These are phyloP conservation scores for Fraxinus paxiana DNA, from an alignment of 305 asterid genomes.

Conservation along the genomic window DNA sequence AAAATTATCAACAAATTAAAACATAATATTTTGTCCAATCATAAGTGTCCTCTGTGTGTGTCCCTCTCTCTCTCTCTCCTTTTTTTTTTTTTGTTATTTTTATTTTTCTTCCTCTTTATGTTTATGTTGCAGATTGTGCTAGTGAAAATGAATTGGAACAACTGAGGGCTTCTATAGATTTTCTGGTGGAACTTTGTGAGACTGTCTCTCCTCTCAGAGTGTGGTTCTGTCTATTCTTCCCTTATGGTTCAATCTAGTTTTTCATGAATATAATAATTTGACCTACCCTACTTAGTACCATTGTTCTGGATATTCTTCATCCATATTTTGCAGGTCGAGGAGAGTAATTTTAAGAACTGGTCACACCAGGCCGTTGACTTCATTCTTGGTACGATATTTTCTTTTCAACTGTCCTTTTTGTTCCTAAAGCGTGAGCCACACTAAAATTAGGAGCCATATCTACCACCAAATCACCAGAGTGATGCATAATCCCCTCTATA, in stretches of 20 bases:
- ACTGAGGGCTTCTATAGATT: slow-evolving; percentile 78
- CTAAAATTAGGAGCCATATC: not conserved
- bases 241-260: not conserved
- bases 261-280: slow-evolving; percentile 8
- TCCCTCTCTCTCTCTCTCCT: not conserved
- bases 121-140: slow-evolving; percentile 40
- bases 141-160: slow-evolving; percentile 55
- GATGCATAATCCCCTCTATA: not conserved
- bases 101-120: not conserved
- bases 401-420: not conserved
- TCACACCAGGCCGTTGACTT: slow-evolving; percentile 92
- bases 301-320: slow-evolving; percentile 13
- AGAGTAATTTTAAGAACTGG: slow-evolving; percentile 60
- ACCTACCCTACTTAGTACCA: slow-evolving; percentile 1
- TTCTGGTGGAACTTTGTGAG: slow-evolving; percentile 89
- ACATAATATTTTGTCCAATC: not conserved
- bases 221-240: slow-evolving; percentile 30
- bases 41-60: not conserved
- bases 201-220: slow-evolving; percentile 49
- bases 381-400: slow-evolving; percentile 57
- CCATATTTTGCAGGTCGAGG: slow-evolving; percentile 50
- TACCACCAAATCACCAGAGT: not conserved
- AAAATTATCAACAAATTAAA: not conserved
- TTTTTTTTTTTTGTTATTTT: no score
- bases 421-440: not conserved